Base-by-base conservation (phyloP, 805 yeast genomes). In the Saccharomycopsis sp. region DNA sequence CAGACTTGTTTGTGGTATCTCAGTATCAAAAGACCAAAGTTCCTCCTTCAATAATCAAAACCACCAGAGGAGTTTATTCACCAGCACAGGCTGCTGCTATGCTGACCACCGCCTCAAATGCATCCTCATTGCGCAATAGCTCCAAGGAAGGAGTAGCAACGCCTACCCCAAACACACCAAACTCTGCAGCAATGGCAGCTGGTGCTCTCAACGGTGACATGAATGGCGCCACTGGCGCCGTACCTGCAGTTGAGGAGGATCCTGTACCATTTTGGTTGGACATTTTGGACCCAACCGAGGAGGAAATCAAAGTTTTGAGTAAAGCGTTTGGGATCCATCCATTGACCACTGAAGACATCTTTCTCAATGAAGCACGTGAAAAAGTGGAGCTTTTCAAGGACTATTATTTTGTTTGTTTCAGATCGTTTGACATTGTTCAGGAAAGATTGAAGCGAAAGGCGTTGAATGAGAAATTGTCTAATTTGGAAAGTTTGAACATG, bases 321-420 rank as follows among this genome's bases (percentile, higher is more conserved):
- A 86, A 86, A 53, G 77, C 96, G 0, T 89, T 89, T 62, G 95
- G 94, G 1, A 85, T 89, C 42, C 98, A 89, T 60, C 98, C 98
- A 0, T 70, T 89, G 52, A 89, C 98, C 0, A 84, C 96, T 0
- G 98, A 89, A 57, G 98, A 89, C 62, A 88, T 89, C 36, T 81
- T 83, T 46, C 62, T 88, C 22, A 95, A 95, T 2, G 98, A 89
- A 56, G 82, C 95, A 1, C 74, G 97, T 50, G 98, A 89, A 58
- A 89, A 89, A 56, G 96, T 89, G 16, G 98, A 89, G 61, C 60
- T 92, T 25, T 89, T 89, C 64, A 80, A 82, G 53, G 83, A 83
- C 49, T 89, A 89, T 60, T 92, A 89, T 58, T 77, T 89, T 51
- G 83, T 92, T 22, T 87, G 97, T 64, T 92, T 92, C 61, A 69